A percentile compares a stretch with the other conserved stretches of the same genome.
Conservation (phyloP, 2,329 filamentous ascomycete species). For the Alternaria panax region DNA sequence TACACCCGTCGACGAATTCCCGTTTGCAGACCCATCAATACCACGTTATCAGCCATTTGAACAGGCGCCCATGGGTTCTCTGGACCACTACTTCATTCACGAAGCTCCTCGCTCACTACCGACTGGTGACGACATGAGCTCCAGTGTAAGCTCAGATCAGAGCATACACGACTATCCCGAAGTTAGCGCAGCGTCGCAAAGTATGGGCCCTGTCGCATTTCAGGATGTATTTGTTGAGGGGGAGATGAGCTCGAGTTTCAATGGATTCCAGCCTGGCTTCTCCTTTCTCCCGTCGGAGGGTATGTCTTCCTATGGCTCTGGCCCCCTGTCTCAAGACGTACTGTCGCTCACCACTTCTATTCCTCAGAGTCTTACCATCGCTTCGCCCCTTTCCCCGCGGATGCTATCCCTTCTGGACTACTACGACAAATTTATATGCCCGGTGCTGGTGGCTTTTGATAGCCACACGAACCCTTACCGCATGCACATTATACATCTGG, state of each 20-base stretch:
- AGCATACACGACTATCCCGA: constrained; percentile 55
- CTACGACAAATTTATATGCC: constrained; percentile 90
- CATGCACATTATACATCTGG: constrained; percentile 80
- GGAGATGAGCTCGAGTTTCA: constrained; percentile 49
- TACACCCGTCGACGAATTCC: constrained; percentile 55
- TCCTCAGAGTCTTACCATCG: constrained; percentile 58
- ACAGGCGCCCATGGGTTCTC: constrained; percentile 48
- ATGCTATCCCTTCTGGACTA: constrained; percentile 92
- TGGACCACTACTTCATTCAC: constrained; percentile 47
- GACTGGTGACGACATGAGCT: constrained; percentile 53
- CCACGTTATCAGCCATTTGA: constrained; percentile 46
- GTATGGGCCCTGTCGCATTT: constrained; percentile 46
- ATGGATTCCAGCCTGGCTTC: constrained; percentile 49
- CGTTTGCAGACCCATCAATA: constrained; percentile 51
- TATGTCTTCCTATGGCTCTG: constrained; percentile 52
- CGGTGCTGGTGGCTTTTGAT: constrained; percentile 90
- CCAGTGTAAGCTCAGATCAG: constrained; percentile 56
- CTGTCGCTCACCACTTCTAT: constrained; percentile 51
- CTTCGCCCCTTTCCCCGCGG: constrained; percentile 71
- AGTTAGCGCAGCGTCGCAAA: constrained; percentile 45
- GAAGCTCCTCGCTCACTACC: constrained; percentile 48
- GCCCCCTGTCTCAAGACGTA: constrained; percentile 48
- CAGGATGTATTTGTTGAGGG: constrained; percentile 50
- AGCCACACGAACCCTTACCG: constrained; percentile 83
- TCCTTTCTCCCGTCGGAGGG: constrained; percentile 52